Base-by-base conservation (phyloP, 352 stramenopile species). In the Globisporangium ultimum region DNA sequence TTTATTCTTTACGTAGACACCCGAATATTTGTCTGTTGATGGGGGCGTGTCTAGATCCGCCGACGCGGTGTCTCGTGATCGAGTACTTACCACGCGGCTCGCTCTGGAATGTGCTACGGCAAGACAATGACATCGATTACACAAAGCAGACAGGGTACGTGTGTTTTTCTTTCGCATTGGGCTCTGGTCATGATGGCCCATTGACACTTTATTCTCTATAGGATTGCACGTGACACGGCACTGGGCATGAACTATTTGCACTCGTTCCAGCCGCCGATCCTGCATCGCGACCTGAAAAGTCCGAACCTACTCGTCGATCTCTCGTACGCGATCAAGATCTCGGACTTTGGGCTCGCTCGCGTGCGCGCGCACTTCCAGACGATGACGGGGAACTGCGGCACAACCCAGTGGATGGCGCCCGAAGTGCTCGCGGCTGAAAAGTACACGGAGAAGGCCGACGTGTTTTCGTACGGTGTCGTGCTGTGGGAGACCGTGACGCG, bases 191-290 rank as follows among this genome's bases (percentile, higher is more conserved):
- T 36, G 28, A 10, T 36, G 28, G 28, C 28, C 12, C 18, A 15
- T 24, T 36, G 28, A 36, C 28, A 36, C 40, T 3, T 20, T 20
- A 9, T 14, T 11, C n/a, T n/a, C 14, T 57, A 21, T 47, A 92
- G 85, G 3, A 92, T 95, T 53, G 84, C 80, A 14, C 74, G 81
- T 11, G 86, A 95, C 43, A 91, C 84, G 3, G 86, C 86, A 7
- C 63, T 92, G 12, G 86, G 86, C 13, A 95, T 95, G 86, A 93
- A 93, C 63, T 95, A 95, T 55, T 60, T 95, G 21, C 86, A 95
- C 65, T 89, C 84, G 41, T 93, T 93, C 61, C 78, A 93, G 54
- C 86, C 84, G 21, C 84, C 84, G 40, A 95, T 95, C 53, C 66
- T 95, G 40, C 86, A 95, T 68, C 86, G 86, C 24, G 86, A 95